phyloP scores from a whole-genome alignment of 768 basidiomycete species.

The Panellus pusillus region DNA sequence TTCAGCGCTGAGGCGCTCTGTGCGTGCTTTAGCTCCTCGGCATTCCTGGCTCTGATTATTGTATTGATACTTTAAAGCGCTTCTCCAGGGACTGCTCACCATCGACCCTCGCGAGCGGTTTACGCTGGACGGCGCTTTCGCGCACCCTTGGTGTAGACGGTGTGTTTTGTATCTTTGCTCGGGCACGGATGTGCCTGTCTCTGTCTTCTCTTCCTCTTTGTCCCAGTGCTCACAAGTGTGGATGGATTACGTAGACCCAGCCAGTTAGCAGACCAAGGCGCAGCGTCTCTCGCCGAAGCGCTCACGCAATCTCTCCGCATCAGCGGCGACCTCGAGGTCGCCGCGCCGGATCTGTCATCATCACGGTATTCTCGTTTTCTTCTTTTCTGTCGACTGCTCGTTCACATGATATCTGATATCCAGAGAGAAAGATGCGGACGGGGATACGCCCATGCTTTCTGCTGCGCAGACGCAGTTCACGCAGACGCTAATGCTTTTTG shows the following conservation, averaged over 20 bases:
- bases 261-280: conserved; percentile 48
- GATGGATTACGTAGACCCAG: too few species aligned
- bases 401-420: background rate
- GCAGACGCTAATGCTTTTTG: conserved; percentile 78
- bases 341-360: conserved; percentile 51
- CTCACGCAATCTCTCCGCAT: conserved; percentile 67
- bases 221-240: too few species aligned
- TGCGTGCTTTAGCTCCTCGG: conserved; percentile 38
- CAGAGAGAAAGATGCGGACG: conserved; percentile 34
- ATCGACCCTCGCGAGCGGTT: conserved; percentile 69
- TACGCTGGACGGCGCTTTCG: conserved; percentile 48
- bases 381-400: background rate
- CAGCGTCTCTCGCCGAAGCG: conserved; percentile 60
- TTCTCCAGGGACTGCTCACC: conserved; percentile 74
- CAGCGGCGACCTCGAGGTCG: conserved; percentile 75
- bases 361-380: conserved; percentile 26
- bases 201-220: too few species aligned
- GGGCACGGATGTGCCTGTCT: too few species aligned
- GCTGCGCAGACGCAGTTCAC: conserved; percentile 71
- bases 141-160: conserved; percentile 79
- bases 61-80: conserved; percentile 46
- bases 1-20: conserved; percentile 60
- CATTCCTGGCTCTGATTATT: background rate
- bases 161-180: conserved; percentile 27
- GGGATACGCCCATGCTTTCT: conserved; percentile 66